phyloP scores from a whole-genome alignment of 2,329 filamentous ascomycete genomes.

The Claviceps sp. region DNA sequence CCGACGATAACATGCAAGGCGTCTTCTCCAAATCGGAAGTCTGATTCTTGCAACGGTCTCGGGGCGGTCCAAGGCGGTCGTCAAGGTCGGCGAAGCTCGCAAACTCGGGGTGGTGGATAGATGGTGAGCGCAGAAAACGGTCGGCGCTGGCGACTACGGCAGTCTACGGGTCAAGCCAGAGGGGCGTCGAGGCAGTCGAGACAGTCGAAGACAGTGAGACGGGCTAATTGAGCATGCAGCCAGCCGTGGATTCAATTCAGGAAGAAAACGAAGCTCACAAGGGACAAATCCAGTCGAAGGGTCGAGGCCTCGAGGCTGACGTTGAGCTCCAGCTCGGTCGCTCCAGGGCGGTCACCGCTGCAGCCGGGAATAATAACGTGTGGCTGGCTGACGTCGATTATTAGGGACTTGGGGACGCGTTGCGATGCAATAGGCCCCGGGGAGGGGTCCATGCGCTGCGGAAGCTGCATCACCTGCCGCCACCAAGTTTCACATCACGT shows the following conservation, averaged over 20 bases:
- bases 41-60: neutral
- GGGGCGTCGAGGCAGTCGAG: neutral
- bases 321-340: too few relatives aligned
- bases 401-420: too few relatives aligned
- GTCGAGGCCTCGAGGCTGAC: too few relatives aligned
- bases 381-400: too few relatives aligned
- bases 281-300: too few relatives aligned
- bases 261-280: neutral
- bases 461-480: too few relatives aligned
- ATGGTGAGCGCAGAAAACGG: neutral
- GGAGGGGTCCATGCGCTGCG: too few relatives aligned
- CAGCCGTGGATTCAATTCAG: neutral
- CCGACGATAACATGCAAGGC: constrained; percentile 24
- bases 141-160: neutral
- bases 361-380: too few relatives aligned
- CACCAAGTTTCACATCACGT: too few relatives aligned
- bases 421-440: too few relatives aligned
- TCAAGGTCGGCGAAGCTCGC: neutral
- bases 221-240: neutral
- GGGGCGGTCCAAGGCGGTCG: neutral
- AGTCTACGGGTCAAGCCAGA: neutral
- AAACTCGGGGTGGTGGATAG: neutral
- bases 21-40: neutral
- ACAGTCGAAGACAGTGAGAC: neutral
- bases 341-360: too few relatives aligned